These are phyloP conservation scores for Cercospora zeae-maydis DNA, from an alignment of 2,329 filamentous ascomycete species.

Conservation along the genomic window DNA sequence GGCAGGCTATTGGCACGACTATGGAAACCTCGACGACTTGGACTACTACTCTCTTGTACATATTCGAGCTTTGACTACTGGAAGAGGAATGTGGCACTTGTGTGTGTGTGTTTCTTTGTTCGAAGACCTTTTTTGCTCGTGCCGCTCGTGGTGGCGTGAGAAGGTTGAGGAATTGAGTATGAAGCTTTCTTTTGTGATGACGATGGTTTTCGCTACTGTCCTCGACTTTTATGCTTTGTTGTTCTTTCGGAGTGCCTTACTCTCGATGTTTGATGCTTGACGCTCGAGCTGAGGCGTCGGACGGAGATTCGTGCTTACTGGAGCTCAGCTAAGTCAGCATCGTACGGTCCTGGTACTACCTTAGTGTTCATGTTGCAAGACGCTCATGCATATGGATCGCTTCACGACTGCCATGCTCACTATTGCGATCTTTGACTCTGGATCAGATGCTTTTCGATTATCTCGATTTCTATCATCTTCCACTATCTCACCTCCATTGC, in stretches of 20 bases:
- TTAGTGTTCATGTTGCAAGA: too few relatives aligned
- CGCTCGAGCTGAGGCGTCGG: too few relatives aligned
- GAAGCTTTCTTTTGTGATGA: not conserved
- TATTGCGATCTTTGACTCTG: not conserved
- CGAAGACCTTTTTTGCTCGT: not conserved
- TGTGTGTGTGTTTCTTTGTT: not conserved
- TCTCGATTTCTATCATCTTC: not conserved
- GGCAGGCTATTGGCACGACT: not conserved
- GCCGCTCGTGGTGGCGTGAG: not conserved
- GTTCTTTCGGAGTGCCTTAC: too few relatives aligned
- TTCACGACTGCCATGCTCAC: too few relatives aligned
- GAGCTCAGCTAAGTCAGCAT: too few relatives aligned
- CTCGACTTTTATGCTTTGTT: too few relatives aligned
- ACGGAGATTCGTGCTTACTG: too few relatives aligned
- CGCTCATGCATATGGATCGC: too few relatives aligned
- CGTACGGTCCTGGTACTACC: too few relatives aligned
- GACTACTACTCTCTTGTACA: not conserved
- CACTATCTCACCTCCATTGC: not conserved
- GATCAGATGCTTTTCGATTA: not conserved
- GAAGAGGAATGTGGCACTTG: not conserved
- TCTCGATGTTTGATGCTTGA: too few relatives aligned
- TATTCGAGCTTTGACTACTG: not conserved
- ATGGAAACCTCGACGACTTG: not conserved
- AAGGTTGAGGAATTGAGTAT: not conserved
- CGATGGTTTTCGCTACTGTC: not conserved